Evolutionary conservation across 768 basidiomycete genomes (phyloP), one percentile per base, ranked within the genome.

Genomic region (Kwoniella europaea): DNA sequence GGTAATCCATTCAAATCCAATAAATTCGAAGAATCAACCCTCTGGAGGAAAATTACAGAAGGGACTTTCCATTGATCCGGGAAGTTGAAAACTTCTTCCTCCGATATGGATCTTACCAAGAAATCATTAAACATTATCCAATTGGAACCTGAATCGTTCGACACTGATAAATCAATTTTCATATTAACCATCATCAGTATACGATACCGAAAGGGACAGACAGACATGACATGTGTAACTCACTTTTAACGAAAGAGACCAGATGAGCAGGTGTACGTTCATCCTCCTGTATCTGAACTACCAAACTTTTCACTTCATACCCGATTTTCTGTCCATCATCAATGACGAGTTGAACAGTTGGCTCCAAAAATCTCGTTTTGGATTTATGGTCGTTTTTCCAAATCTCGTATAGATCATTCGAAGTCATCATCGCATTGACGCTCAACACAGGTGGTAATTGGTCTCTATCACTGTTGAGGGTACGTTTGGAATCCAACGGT

Each of bases 51-150:
- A n/a, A 98, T 76, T n/a, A 98, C 88, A 1, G 94, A 89, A 1
- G 96, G 96, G 9, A 91, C 95, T 88, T 99, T 99, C 96, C 96
- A 99, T 57, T 86, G 87, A n/a, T 87, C 90, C 10, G 91, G 89
- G 79, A 97, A 94, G 77, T 90, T 90, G 69, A 98, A 84, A 1
- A 92, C 96, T 76, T 98, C 94, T 43, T 90, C 87, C 83, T 96
- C 92, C 2, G 91, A 86, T 41, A 98, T 89, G 67, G 92, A 92
- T 59, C 87, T 86, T 13, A 99, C 97, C 1, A 90, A 87, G 79
- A 99, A 99, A 79, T 99, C 97, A 79, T 99, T 99, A 89, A 98
- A 98, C 65, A 98, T 83, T 77, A 91, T 91, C 97, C 97, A 99
- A 1, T 89, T 88, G 2, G 68, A 52, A 27, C 13, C 44, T 13